Evolutionary conservation across 2,329 filamentous ascomycete species (phyloP), one percentile per base, ranked within the genome.

Genomic region (Fusarium sp.): DNA sequence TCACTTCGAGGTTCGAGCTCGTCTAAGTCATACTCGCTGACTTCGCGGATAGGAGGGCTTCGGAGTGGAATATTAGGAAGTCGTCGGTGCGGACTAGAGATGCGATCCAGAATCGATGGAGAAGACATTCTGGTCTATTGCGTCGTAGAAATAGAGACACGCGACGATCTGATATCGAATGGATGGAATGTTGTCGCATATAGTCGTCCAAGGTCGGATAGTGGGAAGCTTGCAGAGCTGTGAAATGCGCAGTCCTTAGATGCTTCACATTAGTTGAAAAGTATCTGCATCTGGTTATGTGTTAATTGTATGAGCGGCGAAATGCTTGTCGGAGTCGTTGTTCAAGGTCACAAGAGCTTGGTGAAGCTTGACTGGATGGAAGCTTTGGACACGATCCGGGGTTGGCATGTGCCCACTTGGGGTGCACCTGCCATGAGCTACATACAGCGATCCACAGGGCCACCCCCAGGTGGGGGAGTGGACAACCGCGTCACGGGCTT

Each of bases 11-110:
- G 80, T n/a, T 80, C 76, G 11, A 83, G 78, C 38, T 80, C 74
- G 31, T 80, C 75, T n/a, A 83, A 75, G 42, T 78, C 73, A 65
- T 82, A 81, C 49, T 81, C 79, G 66, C 71, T 77, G 13, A 75
- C 69, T 13, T 74, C 69, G 31, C 70, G 74, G 23, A 65, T 46
- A 29, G 67, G 62, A 28, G 74, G 63, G 28, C 66, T 71, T 33
- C 76, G 75, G 9, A 78, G 50, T 11, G 77, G 74, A 10, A 77
- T 68, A 11, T 74, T 65, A 8, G 76, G 73, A 3, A 74, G 65
- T 48, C 68, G 68, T 18, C 69, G 69, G 24, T 69, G 65, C 18
- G 73, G 68, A 31, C 69, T 73, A 21, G 71, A 66, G 37, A 78
- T 61, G n/a, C 72, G 75, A 35, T 74, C 74, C 57, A 77, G 59